A percentile compares a stretch with the other conserved stretches of the same genome.
Evolutionary conservation across 2,329 filamentous ascomycete genomes (phyloP).

Genomic region (Aspergillus floridensis): DNA sequence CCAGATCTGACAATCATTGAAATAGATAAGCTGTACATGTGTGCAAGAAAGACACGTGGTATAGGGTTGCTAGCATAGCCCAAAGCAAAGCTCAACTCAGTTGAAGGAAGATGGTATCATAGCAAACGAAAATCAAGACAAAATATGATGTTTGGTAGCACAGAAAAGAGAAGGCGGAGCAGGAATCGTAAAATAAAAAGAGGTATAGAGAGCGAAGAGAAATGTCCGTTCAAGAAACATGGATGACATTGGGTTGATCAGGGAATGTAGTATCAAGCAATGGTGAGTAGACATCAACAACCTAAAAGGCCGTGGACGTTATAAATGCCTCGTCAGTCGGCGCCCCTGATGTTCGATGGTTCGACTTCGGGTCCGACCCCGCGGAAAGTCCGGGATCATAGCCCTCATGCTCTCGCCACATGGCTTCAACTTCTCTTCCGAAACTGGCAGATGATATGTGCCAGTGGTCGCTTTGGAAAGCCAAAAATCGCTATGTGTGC

Average conservation of each 20-base stretch:
- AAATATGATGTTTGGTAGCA: background rate
- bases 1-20: background rate
- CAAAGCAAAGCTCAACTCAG: background rate
- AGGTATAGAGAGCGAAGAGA: background rate
- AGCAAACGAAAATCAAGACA: background rate
- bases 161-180: background rate
- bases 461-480: background rate
- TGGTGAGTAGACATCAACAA: background rate
- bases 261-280: constrained; percentile 7
- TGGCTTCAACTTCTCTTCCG: background rate
- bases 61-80: background rate
- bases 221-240: background rate
- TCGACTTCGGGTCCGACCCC: constrained; percentile 26
- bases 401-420: background rate
- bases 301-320: constrained; percentile 17
- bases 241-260: constrained; percentile 4
- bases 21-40: too few relatives aligned
- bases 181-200: background rate
- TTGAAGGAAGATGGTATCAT: background rate
- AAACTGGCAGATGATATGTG: background rate
- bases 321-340: constrained; percentile 17
- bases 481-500: background rate
- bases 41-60: background rate
- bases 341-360: constrained; percentile 22
- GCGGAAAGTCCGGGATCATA: constrained; percentile 12